Base-by-base conservation (phyloP, 2,329 filamentous ascomycete genomes). In the Hysterium pulicare region DNA sequence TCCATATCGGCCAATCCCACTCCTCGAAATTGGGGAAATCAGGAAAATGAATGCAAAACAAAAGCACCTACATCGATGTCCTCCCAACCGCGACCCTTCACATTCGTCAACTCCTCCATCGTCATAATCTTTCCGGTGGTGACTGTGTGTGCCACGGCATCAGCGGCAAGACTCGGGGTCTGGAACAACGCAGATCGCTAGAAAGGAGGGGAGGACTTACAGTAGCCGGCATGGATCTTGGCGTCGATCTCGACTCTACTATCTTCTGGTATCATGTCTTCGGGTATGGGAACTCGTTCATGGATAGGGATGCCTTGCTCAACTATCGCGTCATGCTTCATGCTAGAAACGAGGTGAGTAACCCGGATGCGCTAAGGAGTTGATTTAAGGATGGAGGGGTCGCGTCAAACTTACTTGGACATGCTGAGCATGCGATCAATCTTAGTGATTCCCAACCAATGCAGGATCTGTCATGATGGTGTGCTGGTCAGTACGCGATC, bases 341-440 rank as follows among this genome's bases (percentile, higher is more conserved):
- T 90, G 71, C 84, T 88, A 33, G 35, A n/a, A 24, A 20, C 22
- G 35, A 23, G 11, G 43, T 48, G 30, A 48, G 46, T 24, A 9
- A 34, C n/a, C 24, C 24, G 24, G 34, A n/a, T 7, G 37, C 17
- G 34, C 33, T 16, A 13, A 13, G 33, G 35, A 39, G n/a, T 33
- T n/a, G 19, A 40, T 33, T 16, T 37, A 33, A 33, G 31, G 24
- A 22, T 20, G 26, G 16, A 37, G 42, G n/a, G 33, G 36, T 19
- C 35, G n/a, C 16, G 35, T 9, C 41, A 20, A 22, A 58, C 82
- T 74, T 63, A 87, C 84, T 97, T 95, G 70, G 88, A 95, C 93
- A 97, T 97, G 72, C 88, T 95, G 57, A 96, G 74, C 93, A 97
- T 98, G 47, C 90, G 80, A 67, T 98, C 93, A 62, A 98, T 97